Evolutionary conservation across 2,329 filamentous ascomycete genomes (phyloP).

Genomic region (Diaporthe longicolla): DNA sequence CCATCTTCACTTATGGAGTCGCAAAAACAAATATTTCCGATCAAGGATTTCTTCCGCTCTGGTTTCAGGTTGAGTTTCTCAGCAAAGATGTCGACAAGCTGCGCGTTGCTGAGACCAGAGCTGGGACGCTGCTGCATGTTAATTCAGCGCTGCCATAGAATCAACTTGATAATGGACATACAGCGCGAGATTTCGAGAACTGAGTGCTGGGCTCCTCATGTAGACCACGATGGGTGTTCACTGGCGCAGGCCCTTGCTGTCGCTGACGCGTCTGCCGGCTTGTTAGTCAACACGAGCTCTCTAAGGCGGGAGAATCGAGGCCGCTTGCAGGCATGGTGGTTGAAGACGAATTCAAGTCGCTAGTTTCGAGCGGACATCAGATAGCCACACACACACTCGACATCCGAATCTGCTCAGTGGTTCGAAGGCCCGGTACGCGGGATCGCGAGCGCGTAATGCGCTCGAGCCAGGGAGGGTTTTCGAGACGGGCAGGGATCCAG

Average conservation of each 20-base stretch:
- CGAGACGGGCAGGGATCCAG: too few relatives aligned
- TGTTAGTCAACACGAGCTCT: neutral
- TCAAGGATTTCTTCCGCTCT: neutral
- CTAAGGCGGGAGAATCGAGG: neutral
- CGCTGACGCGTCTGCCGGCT: neutral
- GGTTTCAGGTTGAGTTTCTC: neutral
- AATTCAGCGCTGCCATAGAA: neutral
- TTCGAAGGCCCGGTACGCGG: too few relatives aligned
- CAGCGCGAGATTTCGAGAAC: neutral
- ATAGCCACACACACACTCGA: too few relatives aligned
- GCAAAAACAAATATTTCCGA: neutral
- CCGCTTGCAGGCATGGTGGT: neutral
- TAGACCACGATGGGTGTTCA: neutral
- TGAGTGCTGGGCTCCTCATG: neutral
- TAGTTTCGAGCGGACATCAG: too few relatives aligned
- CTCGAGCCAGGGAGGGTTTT: too few relatives aligned
- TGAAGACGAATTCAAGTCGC: neutral
- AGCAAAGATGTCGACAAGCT: conserved; percentile 19
- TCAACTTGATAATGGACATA: neutral
- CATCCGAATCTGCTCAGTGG: too few relatives aligned
- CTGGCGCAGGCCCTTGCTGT: too few relatives aligned
- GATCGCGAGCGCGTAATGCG: too few relatives aligned
- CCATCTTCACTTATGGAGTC: neutral
- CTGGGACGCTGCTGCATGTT: neutral
- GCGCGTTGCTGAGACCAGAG: conserved; percentile 2